Evolutionary conservation across 2,329 filamentous ascomycete genomes (phyloP).

Genomic region (Talaromyces amestolkiae): DNA sequence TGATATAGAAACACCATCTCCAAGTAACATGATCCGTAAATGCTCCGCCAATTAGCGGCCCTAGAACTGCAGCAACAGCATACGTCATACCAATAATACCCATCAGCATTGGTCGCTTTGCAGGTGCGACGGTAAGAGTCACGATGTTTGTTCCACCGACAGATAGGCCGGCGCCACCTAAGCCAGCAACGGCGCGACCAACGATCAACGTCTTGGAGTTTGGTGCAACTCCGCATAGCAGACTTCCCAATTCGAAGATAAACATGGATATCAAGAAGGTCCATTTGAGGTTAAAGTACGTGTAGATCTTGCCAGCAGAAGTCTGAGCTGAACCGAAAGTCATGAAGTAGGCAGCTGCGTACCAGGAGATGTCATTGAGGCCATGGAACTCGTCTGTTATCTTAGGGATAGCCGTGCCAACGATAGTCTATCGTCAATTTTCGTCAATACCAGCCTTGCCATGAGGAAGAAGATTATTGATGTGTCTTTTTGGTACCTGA

Average conservation of each 20-base stretch:
- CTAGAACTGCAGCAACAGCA: slow-evolving; percentile 25
- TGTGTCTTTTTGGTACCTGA: neutral
- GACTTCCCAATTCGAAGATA: slow-evolving; percentile 30
- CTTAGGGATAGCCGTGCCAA: slow-evolving; percentile 13
- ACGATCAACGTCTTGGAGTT: slow-evolving; percentile 27
- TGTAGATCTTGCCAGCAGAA: slow-evolving; percentile 6
- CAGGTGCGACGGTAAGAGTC: slow-evolving; percentile 29
- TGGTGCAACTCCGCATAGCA: slow-evolving; percentile 27
- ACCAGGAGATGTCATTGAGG: slow-evolving; percentile 12
- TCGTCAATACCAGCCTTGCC: neutral
- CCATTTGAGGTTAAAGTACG: slow-evolving; percentile 6
- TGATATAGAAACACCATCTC: slow-evolving; percentile 58
- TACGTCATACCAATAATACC: slow-evolving; percentile 29
- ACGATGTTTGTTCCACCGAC: slow-evolving; percentile 46
- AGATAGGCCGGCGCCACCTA: slow-evolving; percentile 28
- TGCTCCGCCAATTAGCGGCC: slow-evolving; percentile 43
- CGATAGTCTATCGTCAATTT: neutral
- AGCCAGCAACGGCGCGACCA: slow-evolving; percentile 29
- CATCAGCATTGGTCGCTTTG: slow-evolving; percentile 31
- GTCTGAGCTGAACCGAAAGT: slow-evolving; percentile 8
- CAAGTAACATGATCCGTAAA: slow-evolving; percentile 35
- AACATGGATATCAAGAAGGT: slow-evolving; percentile 22
- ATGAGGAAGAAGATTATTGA: neutral
- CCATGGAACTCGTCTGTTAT: slow-evolving; percentile 18
- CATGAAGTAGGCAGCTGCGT: slow-evolving; percentile 11